phyloP scores from a whole-genome alignment of 306 rosid genomes.

The Rosa persica region DNA sequence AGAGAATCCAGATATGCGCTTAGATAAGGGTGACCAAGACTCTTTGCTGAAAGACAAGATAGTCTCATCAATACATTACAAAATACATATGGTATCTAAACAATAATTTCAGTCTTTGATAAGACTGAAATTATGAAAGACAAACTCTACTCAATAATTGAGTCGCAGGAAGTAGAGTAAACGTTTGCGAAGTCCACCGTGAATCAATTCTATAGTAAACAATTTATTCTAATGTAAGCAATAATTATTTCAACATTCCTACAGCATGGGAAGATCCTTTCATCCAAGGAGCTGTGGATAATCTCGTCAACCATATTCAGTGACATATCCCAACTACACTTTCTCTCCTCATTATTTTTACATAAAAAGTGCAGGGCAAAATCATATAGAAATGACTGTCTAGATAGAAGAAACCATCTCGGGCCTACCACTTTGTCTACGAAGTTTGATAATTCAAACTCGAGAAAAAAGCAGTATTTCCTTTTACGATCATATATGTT shows the following conservation, averaged over 20 bases:
- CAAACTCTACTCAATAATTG: neutral
- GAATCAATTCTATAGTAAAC: neutral
- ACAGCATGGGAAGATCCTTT: neutral
- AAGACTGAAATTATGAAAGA: neutral
- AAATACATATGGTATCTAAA: neutral
- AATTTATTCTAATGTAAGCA: neutral
- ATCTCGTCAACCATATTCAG: neutral
- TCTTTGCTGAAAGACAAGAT: constrained; percentile 25
- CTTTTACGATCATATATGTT: neutral
- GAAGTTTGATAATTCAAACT: neutral
- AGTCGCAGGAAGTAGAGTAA: neutral
- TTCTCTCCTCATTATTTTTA: neutral
- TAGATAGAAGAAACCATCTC: constrained; percentile 16
- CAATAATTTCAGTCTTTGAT: neutral
- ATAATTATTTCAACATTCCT: neutral
- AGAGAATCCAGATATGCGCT: constrained; percentile 42
- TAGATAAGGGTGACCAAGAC: constrained; percentile 30
- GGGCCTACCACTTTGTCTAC: neutral
- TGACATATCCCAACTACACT: neutral
- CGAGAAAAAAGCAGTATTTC: neutral
- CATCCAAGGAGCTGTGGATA: neutral
- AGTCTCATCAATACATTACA: neutral
- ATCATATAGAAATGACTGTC: neutral
- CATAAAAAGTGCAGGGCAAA: neutral
- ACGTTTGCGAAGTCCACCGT: neutral